These are phyloP conservation scores for Copromyces sp. DNA, from an alignment of 495 filamentous ascomycete species.

Conservation along the genomic window DNA sequence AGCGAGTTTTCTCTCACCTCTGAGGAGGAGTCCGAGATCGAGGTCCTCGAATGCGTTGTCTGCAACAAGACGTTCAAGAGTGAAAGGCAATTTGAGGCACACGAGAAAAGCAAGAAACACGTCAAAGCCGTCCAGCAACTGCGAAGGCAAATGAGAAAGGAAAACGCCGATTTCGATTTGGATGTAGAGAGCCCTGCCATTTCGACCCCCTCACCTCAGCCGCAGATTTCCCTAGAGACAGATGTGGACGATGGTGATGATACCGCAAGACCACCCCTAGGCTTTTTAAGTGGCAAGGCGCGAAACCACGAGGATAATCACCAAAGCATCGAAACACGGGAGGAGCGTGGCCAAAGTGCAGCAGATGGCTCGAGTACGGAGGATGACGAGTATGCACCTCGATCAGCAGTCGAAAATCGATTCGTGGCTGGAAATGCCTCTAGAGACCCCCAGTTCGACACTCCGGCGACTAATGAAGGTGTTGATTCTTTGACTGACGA, in stretches of 20 bases:
- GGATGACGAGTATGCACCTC: slow-evolving; percentile 36
- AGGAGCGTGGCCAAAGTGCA: not conserved
- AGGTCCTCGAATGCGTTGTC: slow-evolving; percentile 77
- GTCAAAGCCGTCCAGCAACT: slow-evolving; percentile 72
- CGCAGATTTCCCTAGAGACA: not conserved
- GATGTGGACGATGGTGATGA: not conserved
- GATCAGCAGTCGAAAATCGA: slow-evolving; percentile 29
- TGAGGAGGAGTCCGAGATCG: slow-evolving; percentile 48
- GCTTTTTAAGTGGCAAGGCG: not conserved
- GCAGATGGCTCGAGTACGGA: slow-evolving; percentile 10
- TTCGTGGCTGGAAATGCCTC: slow-evolving; percentile 10
- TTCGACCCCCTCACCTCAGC: slow-evolving; percentile 36
- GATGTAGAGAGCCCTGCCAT: slow-evolving; percentile 21
- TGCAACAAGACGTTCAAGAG: slow-evolving; percentile 93
- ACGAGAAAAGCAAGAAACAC: slow-evolving; percentile 96
- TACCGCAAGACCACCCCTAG: not conserved
- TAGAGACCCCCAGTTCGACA: not conserved
- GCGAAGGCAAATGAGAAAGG: slow-evolving; percentile 68
- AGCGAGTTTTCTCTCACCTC: slow-evolving; percentile 31
- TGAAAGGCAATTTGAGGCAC: slow-evolving; percentile 81
- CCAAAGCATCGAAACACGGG: not conserved
- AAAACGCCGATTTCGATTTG: slow-evolving; percentile 54
- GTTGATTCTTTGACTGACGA: slow-evolving; percentile 6
- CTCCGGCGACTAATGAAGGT: not conserved
- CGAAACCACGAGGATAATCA: not conserved